Base-by-base conservation (phyloP, 495 filamentous ascomycete species). In the Xylaria grammica region DNA sequence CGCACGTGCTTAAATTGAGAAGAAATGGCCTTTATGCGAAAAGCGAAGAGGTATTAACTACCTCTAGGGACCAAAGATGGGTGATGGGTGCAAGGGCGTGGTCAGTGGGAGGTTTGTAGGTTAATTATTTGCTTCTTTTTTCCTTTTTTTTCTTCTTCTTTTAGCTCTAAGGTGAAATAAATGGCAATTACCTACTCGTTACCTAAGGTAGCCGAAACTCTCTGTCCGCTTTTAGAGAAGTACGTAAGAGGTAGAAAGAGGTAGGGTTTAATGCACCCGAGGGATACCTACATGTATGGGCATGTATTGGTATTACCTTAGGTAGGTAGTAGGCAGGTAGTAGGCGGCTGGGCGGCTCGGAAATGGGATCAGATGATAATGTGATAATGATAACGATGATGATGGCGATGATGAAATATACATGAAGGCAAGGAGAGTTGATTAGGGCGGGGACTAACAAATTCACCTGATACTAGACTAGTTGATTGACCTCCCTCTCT, bases 401-500 rank as follows among this genome's bases (percentile, higher is more conserved):
- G 22, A 30, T 51, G 49, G 30, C 34, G 29, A 53, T 26, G 30
- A 34, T 51, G 49, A 49, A 34, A 7, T 30, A 9, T 17, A 26
- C n/a, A 15, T 24, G 34, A 53, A 29, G 24, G 45, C 22, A 17
- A 54, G 49, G n/a, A 42, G 27, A 22, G 26, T 32, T 22, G 27
- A 34, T 11, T n/a, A 45, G 40, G 26, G 56, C 40, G 56, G 56
- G n/a, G 56, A 20, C 42, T 10, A 36, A 24, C 22, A 29, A 36
- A 48, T 29, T 59, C 42, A 59, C 38, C 26, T 22, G 38, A n/a
- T 3, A 17, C 2, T 22, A 30, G 22, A 61, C 29, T 32, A 36
- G 27, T 13, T 27, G 13, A 24, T 40, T 38, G 29, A 56, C 10
- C 11, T 48, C 29, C 29, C 4, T 56, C 11, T 34, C 29, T 32